These are phyloP conservation scores for Colletotrichum eleusines DNA, from an alignment of 2,329 filamentous ascomycete species.

Conservation along the genomic window DNA sequence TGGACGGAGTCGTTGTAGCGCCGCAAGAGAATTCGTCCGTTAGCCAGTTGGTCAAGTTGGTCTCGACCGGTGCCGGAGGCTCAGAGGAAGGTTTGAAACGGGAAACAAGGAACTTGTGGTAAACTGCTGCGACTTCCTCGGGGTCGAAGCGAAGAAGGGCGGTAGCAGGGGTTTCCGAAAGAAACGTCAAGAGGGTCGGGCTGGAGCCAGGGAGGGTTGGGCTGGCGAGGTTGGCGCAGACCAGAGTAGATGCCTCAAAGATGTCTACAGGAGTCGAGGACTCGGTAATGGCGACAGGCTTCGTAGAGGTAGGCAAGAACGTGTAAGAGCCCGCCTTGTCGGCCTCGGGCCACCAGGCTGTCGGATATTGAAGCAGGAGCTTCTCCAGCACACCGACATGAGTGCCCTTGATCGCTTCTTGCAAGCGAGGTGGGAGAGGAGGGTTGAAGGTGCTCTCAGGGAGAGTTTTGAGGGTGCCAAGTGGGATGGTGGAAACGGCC, in stretches of 20 bases:
- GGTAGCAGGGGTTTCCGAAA: slow-evolving; percentile 37
- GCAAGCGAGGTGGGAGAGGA: slow-evolving; percentile 27
- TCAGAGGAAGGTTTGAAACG: slow-evolving; percentile 35
- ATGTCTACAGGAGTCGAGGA: slow-evolving; percentile 26
- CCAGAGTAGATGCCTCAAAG: slow-evolving; percentile 36
- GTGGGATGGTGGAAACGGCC: slow-evolving; percentile 36
- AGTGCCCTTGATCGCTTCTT: slow-evolving; percentile 34
- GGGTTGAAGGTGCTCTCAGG: slow-evolving; percentile 36
- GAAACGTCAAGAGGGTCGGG: slow-evolving; percentile 37
- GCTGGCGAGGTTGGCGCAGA: slow-evolving; percentile 36
- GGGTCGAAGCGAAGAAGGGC: slow-evolving; percentile 29
- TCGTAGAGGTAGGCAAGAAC: slow-evolving; percentile 38
- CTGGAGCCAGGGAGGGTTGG: slow-evolving; percentile 30
- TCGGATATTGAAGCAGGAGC: slow-evolving; percentile 35
- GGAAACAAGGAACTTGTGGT: slow-evolving; percentile 35
- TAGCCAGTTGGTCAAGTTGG: slow-evolving; percentile 37
- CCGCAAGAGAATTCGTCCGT: slow-evolving; percentile 38
- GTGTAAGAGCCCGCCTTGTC: slow-evolving; percentile 34
- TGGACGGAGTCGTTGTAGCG: slow-evolving; percentile 37
- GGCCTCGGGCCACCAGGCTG: slow-evolving; percentile 39
- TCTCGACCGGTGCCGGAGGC: slow-evolving; percentile 28
- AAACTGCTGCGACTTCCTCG: slow-evolving; percentile 31
- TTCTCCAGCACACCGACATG: slow-evolving; percentile 39
- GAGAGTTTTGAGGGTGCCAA: slow-evolving; percentile 36
- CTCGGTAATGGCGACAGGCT: slow-evolving; percentile 32